A percentile compares a stretch with the other conserved stretches of the same genome.
These are phyloP conservation scores for Lichtheimia hyalospora DNA, from an alignment of 371 early-diverging fungal genomes.

Conservation along the genomic window DNA sequence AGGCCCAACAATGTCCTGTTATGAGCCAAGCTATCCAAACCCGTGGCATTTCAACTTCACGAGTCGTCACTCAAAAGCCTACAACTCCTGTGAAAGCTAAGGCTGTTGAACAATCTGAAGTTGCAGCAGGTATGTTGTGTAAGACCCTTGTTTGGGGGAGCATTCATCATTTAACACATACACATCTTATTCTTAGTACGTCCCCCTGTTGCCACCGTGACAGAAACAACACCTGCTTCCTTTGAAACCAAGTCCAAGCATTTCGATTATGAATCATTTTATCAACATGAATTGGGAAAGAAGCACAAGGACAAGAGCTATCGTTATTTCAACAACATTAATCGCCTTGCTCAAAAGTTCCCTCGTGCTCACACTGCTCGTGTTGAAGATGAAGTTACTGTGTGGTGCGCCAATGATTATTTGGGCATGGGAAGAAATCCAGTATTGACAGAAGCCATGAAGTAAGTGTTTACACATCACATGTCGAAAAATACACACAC, in stretches of 20 bases:
- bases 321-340: constrained; percentile 99
- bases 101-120: constrained; percentile 28
- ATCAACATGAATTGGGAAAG: constrained; percentile 83
- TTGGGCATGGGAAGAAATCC: constrained; percentile 94
- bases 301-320: constrained; percentile 96
- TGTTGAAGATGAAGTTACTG: constrained; percentile 85
- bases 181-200: not conserved
- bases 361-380: constrained; percentile 94
- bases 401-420: constrained; percentile 99
- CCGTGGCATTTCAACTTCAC: constrained; percentile 48
- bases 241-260: constrained; percentile 47
- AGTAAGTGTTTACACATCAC: constrained; percentile 45
- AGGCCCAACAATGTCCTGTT: constrained; percentile 90
- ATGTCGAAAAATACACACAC: constrained; percentile 1
- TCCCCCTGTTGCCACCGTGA: constrained; percentile 1
- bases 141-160: too few species aligned
- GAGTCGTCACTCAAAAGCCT: constrained; percentile 36
- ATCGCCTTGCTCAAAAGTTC: constrained; percentile 90
- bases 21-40: constrained; percentile 84
- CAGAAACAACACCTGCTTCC: constrained; percentile 25
- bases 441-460: constrained; percentile 86
- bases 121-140: not conserved
- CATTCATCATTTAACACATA: not conserved
- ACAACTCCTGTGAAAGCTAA: constrained; percentile 47
- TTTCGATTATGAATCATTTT: constrained; percentile 91